phyloP scores from a whole-genome alignment of 2,329 filamentous ascomycete genomes.

The Colletotrichum paranaense region DNA sequence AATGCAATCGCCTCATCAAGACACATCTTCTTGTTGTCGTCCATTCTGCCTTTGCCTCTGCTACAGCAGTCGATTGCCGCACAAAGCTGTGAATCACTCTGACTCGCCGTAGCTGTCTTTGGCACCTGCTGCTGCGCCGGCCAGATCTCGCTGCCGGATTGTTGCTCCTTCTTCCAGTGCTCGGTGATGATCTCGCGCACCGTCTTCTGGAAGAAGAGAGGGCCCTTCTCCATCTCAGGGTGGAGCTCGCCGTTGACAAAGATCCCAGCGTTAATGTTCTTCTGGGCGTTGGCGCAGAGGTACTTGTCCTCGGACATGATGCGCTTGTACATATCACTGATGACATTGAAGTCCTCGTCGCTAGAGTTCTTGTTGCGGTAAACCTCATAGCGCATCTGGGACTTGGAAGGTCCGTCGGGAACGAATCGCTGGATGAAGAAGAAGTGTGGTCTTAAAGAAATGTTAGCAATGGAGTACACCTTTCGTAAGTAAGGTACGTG shows the following conservation, averaged over 20 bases:
- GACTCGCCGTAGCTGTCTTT: constrained; percentile 39
- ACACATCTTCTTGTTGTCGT: constrained; percentile 27
- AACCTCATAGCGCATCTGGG: constrained; percentile 71
- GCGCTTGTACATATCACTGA: constrained; percentile 70
- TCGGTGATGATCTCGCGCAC: constrained; percentile 60
- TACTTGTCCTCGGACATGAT: constrained; percentile 74
- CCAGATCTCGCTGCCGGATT: constrained; percentile 60
- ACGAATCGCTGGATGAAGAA: constrained; percentile 74
- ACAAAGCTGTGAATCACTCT: constrained; percentile 47
- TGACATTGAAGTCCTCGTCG: constrained; percentile 67
- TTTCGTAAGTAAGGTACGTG: too few species aligned
- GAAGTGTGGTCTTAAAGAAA: constrained; percentile 62
- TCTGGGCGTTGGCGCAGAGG: constrained; percentile 68
- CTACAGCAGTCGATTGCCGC: constrained; percentile 47
- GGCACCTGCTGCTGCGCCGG: constrained; percentile 56
- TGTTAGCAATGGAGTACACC: constrained; percentile 7
- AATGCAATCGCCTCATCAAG: constrained; percentile 39
- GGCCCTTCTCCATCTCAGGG: constrained; percentile 69
- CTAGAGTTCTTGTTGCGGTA: constrained; percentile 70
- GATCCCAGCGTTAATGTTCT: constrained; percentile 70
- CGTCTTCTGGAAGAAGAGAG: constrained; percentile 65
- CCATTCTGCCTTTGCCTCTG: constrained; percentile 33
- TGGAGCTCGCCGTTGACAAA: constrained; percentile 74
- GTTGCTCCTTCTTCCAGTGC: constrained; percentile 59
- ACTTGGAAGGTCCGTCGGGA: constrained; percentile 61